Evolutionary conservation across 1,284 basidiomycete species (phyloP).

Genomic region (Bondarzewia mesenterica): DNA sequence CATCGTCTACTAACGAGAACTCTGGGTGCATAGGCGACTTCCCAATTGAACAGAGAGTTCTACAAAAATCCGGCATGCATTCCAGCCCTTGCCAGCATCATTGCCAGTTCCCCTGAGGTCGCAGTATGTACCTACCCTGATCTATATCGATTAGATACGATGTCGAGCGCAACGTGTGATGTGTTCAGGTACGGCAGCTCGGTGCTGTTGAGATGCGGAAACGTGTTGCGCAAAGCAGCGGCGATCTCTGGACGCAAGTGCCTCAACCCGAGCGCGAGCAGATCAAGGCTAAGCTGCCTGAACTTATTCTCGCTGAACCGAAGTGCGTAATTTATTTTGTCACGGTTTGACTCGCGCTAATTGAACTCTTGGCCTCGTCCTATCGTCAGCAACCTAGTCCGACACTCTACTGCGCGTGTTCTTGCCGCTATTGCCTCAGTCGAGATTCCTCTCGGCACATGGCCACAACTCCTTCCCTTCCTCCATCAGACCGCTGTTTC

Average conservation of each 20-base stretch:
- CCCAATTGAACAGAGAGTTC: constrained; percentile 83
- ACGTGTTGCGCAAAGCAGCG: constrained; percentile 76
- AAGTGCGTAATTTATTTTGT: constrained; percentile 41
- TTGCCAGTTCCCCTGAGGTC: constrained; percentile 76
- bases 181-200: constrained; percentile 85
- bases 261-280: constrained; percentile 65
- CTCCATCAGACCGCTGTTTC: constrained; percentile 78
- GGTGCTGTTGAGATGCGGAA: constrained; percentile 98
- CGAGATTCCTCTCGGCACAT: constrained; percentile 78
- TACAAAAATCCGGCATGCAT: constrained; percentile 91
- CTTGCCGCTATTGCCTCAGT: constrained; percentile 90
- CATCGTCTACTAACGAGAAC: constrained; percentile 1
- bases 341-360: constrained; percentile 8
- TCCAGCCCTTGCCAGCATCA: constrained; percentile 84
- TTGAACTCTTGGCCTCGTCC: neutral
- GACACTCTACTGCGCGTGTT: constrained; percentile 86
- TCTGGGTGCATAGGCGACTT: constrained; percentile 64
- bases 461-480: constrained; percentile 88
- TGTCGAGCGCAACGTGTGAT: neutral
- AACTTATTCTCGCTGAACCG: constrained; percentile 73
- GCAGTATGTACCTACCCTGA: constrained; percentile 37
- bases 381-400: constrained; percentile 66
- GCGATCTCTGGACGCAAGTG: constrained; percentile 79
- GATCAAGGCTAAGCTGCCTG: constrained; percentile 83
- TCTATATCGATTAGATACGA: neutral